Evolutionary conservation across 441 rosid genomes (phyloP), one percentile per base, ranked within the genome.

Genomic region (Gossypium armourianum): DNA sequence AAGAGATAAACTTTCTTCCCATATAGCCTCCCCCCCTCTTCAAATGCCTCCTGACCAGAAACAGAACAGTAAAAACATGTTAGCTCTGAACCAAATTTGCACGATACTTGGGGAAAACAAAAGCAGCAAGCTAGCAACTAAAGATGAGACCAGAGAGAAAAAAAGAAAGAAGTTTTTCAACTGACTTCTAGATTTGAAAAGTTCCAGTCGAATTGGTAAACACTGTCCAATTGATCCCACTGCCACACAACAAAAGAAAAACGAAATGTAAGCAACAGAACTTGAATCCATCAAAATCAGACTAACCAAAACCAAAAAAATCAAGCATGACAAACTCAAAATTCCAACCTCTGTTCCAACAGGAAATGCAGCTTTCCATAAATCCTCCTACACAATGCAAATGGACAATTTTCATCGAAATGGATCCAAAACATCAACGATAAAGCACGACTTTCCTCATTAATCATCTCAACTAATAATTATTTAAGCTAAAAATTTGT

Each of bases 321-420:
- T 21, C 13, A 29, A 75, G 5, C 36, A 12, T 2, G 45, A 2
- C 5, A 64, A 75, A 75, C 49, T 3, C 36, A 56, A 57, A 73
- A 19, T 55, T 63, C 6, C 10, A 70, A 95, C 99, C 99, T 95
- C 99, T 0, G 98, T 95, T 52, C 99, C 99, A 72, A 91, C 98
- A 23, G 97, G 98, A 76, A 91, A 91, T 15, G 84, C 90, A 57
- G 73, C 82, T 83, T 84, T 90, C 99, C 99, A 95, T 55, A 92
- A 74, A 76, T 87, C 99, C 76, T 92, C 97, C 99, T 95, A 79
- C 74, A 86, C 16, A 63, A 65, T 49, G 75, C 32, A 71, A 70
- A 70, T 45, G 26, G 24, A 76, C 12, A 74, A 55, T 1, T 16
- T 36, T 13, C 43, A 70, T 75, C 21, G 76, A 53, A 15, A 63